These are phyloP conservation scores for Elsinoe ampelina DNA, from an alignment of 2,329 filamentous ascomycete genomes.

Conservation along the genomic window DNA sequence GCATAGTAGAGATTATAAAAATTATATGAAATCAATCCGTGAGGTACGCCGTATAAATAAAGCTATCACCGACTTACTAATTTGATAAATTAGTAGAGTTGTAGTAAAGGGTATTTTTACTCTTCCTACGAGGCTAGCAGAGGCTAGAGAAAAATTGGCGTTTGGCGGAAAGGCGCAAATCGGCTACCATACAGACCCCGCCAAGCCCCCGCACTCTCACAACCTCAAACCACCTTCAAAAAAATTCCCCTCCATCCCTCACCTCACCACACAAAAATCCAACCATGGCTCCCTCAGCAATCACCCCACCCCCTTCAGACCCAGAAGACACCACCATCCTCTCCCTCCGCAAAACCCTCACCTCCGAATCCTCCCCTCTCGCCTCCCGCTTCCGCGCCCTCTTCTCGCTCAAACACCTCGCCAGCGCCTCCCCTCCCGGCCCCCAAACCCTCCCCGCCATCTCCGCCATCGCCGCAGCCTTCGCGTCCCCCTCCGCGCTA, in stretches of 20 bases:
- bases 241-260: not conserved
- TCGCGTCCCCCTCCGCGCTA: slow-evolving; percentile 74
- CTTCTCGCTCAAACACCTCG: slow-evolving; percentile 93
- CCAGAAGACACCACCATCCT: slow-evolving; percentile 41
- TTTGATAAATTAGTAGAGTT: no score
- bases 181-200: not conserved
- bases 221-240: not conserved
- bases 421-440: slow-evolving; percentile 53
- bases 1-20: no score
- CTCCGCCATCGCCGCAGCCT: slow-evolving; percentile 78
- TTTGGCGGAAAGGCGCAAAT: no score
- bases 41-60: no score
- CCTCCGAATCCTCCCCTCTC: slow-evolving; percentile 70
- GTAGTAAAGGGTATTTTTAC: no score
- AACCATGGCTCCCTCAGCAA: slow-evolving; percentile 19
- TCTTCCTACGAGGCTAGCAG: no score
- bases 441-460: slow-evolving; percentile 54
- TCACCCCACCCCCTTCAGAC: slow-evolving; percentile 2
- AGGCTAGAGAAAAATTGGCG: no score
- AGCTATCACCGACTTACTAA: no score
- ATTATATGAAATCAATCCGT: no score
- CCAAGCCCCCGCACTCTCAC: slow-evolving; percentile 7
- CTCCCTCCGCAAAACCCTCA: slow-evolving; percentile 64
- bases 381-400: slow-evolving; percentile 88
- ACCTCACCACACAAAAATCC: not conserved